Conservation (phyloP, 2,329 filamentous ascomycete genomes). For the Nothopassalora personata region DNA sequence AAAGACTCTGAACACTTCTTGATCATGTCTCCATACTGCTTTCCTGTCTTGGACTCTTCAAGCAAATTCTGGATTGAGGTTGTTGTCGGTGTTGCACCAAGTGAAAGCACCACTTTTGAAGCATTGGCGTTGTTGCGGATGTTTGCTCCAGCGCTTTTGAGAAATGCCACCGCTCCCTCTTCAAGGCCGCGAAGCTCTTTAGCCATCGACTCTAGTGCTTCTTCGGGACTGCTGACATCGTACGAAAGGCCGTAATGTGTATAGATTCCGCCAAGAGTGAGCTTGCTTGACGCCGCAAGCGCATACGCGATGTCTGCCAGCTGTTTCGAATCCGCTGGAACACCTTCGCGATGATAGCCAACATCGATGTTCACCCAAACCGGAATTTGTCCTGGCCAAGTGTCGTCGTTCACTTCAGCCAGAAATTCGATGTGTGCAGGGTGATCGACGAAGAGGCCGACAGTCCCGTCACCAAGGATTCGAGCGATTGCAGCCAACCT, state of each 20-base stretch:
- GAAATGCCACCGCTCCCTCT: slow-evolving; percentile 39
- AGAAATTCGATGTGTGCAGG: slow-evolving; percentile 53
- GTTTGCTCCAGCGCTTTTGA: slow-evolving; percentile 22
- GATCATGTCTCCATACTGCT: slow-evolving; percentile 33
- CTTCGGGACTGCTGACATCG: slow-evolving; percentile 46
- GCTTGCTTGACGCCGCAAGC: slow-evolving; percentile 41
- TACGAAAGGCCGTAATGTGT: slow-evolving; percentile 71
- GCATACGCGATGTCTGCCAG: slow-evolving; percentile 47
- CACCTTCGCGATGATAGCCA: slow-evolving; percentile 65
- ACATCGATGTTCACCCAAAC: slow-evolving; percentile 72
- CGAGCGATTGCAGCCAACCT: slow-evolving; percentile 55
- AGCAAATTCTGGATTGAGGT: slow-evolving; percentile 59
- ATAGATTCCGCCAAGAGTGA: slow-evolving; percentile 60
- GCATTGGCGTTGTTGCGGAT: slow-evolving; percentile 8
- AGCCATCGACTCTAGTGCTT: slow-evolving; percentile 56
- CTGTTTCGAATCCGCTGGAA: slow-evolving; percentile 47
- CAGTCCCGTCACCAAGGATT: slow-evolving; percentile 50
- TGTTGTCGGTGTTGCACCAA: slow-evolving; percentile 72
- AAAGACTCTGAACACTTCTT: slow-evolving; percentile 32
- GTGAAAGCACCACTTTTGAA: slow-evolving; percentile 53
- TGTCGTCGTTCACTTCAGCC: slow-evolving; percentile 38
- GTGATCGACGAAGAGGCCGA: slow-evolving; percentile 68
- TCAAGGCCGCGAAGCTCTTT: slow-evolving; percentile 55
- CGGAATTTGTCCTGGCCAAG: slow-evolving; percentile 45
- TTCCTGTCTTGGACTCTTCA: slow-evolving; percentile 34